These are phyloP conservation scores for Ganoderma lucidum DNA, from an alignment of 1,284 basidiomycete genomes.

Conservation along the genomic window DNA sequence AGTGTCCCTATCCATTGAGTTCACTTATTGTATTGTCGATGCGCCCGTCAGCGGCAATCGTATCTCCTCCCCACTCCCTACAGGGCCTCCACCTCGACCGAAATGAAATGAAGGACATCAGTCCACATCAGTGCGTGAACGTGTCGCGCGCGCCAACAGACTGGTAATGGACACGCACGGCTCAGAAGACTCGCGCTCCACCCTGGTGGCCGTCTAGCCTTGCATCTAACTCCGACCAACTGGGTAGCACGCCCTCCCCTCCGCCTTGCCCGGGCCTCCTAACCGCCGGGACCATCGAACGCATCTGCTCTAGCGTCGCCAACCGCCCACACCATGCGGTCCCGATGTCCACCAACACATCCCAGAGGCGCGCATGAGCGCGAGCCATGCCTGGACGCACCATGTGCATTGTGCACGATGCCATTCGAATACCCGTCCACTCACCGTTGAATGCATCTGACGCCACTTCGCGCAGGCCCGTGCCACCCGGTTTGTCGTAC, in stretches of 20 bases:
- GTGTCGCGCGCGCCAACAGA: conserved; percentile 9
- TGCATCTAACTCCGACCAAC: conserved; percentile 10
- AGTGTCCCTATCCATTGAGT: conserved; percentile 14
- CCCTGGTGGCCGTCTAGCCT: conserved; percentile 9
- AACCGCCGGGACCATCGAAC: neutral
- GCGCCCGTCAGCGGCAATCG: conserved; percentile 18
- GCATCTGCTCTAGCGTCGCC: neutral
- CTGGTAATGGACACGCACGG: neutral
- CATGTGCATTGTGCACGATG: neutral
- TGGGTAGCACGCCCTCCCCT: conserved; percentile 4
- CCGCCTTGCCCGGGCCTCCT: neutral
- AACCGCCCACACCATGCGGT: neutral
- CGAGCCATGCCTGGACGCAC: neutral
- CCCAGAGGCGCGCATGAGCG: conserved; percentile 4
- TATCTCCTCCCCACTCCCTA: conserved; percentile 11
- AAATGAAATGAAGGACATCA: conserved; percentile 19
- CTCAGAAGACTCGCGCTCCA: neutral
- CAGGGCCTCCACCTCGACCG: conserved; percentile 6
- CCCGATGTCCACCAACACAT: neutral
- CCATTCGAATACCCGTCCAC: conserved; percentile 8
- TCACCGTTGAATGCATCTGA: conserved; percentile 5
- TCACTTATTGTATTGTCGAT: conserved; percentile 21
- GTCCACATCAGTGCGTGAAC: conserved; percentile 21
- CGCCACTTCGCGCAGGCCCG: conserved; percentile 6
- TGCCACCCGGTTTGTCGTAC: neutral